Conservation (phyloP, 1,139 yeast genomes). For the Magnusiomyces tetraspermus region DNA sequence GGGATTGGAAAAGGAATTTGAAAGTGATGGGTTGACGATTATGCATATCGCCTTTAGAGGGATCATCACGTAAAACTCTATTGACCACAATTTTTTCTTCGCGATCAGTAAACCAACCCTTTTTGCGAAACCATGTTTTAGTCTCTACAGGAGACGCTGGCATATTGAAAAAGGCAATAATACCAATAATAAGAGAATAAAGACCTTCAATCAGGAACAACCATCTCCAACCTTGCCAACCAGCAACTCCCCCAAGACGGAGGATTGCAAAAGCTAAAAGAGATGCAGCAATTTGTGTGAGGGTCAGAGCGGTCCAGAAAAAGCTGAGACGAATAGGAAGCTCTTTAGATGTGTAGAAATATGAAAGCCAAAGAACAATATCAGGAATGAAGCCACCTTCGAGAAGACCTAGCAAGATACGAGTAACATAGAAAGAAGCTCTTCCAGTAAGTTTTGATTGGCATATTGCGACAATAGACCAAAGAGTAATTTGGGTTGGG, state of each 20-base stretch:
- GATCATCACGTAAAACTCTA: constrained; percentile 53
- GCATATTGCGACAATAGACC: constrained; percentile 42
- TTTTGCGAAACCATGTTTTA: constrained; percentile 40
- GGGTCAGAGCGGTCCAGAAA: constrained; percentile 32
- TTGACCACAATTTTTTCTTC: constrained; percentile 55
- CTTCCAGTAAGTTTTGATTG: constrained; percentile 35
- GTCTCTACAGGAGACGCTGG: constrained; percentile 51
- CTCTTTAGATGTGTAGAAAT: constrained; percentile 43
- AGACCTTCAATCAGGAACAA: constrained; percentile 49
- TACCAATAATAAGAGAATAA: constrained; percentile 43
- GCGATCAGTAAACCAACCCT: constrained; percentile 52
- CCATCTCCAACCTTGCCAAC: constrained; percentile 49
- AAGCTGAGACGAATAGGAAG: constrained; percentile 40
- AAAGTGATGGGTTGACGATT: constrained; percentile 46
- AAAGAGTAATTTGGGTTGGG: constrained; percentile 41
- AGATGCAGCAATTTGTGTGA: constrained; percentile 27
- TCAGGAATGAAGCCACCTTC: constrained; percentile 51
- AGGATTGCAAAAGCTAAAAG: constrained; percentile 37
- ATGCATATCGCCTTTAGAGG: constrained; percentile 57
- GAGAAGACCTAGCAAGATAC: constrained; percentile 39
- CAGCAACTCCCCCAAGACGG: constrained; percentile 38
- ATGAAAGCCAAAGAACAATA: constrained; percentile 41
- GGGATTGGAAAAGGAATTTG: constrained; percentile 34
- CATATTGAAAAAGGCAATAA: constrained; percentile 42
- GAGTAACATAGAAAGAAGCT: constrained; percentile 34